A percentile compares a stretch with the other conserved stretches of the same genome.
These are phyloP conservation scores for Acer negundo DNA, from an alignment of 345 rosid genomes.

Conservation along the genomic window DNA sequence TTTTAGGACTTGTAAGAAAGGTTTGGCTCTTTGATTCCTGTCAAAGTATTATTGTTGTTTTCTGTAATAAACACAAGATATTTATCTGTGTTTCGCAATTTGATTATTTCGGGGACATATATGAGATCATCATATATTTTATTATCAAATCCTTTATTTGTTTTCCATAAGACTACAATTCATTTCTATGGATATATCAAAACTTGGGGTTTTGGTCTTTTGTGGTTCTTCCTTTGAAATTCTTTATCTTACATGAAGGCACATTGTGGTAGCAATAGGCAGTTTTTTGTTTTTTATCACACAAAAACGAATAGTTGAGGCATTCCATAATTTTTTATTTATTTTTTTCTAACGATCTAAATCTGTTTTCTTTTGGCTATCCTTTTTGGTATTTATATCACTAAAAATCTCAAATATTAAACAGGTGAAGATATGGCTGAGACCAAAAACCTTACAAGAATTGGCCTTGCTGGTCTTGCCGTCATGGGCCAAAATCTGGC, in stretches of 20 bases:
- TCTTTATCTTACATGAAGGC: not conserved
- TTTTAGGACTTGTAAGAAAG: not conserved
- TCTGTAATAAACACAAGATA: not conserved
- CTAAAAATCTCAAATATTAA: conserved; percentile 11
- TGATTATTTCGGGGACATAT: not conserved
- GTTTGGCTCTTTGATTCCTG: not conserved
- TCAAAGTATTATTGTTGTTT: not conserved
- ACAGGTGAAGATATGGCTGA: conserved; percentile 60
- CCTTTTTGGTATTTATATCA: conserved; percentile 19
- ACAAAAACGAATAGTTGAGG: not conserved
- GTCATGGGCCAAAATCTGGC: conserved; percentile 99
- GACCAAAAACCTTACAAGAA: conserved; percentile 57
- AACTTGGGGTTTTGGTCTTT: not conserved
- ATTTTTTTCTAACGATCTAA: not conserved
- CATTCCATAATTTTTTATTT: not conserved
- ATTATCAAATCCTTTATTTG: not conserved
- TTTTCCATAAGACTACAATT: not conserved
- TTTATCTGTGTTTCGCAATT: not conserved
- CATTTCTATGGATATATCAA: not conserved
- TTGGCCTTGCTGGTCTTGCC: conserved; percentile 94
- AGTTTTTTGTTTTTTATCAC: not conserved
- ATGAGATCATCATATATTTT: not conserved
- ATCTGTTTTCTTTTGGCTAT: not conserved
- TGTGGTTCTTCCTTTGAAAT: not conserved
- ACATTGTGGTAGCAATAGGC: not conserved